Percentiles rank a stretch among this genome's conserved stretches.
phyloP scores from a whole-genome alignment of 768 basidiomycete species.

The Leccinum variicolor region DNA sequence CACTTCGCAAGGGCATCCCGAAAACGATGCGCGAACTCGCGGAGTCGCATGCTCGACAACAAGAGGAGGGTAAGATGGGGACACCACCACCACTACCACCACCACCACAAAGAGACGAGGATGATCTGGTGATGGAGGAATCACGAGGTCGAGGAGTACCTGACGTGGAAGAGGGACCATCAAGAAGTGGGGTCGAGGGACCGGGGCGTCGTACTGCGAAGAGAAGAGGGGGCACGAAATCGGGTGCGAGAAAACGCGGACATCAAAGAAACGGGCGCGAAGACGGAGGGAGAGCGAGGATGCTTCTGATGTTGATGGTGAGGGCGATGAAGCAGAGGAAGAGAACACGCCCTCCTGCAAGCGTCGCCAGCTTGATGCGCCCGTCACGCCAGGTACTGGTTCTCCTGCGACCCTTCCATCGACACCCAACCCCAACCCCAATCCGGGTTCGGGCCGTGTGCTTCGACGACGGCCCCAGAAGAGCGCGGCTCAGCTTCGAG shows the following conservation, averaged over 20 bases:
- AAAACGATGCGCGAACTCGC: constrained; percentile 69
- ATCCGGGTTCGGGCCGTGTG: constrained; percentile 41
- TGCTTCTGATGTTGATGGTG: constrained; percentile 22
- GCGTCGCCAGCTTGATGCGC: constrained; percentile 29
- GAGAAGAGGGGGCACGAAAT: neutral
- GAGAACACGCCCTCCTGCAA: constrained; percentile 23
- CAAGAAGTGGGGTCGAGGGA: neutral
- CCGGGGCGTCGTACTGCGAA: constrained; percentile 10
- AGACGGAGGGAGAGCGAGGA: constrained; percentile 22
- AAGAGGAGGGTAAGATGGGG: neutral
- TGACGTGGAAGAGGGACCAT: constrained; percentile 3
- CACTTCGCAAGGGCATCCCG: constrained; percentile 29
- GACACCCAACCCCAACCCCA: constrained; percentile 4
- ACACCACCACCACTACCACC: constrained; percentile 29
- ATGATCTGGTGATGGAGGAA: neutral
- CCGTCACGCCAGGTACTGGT: constrained; percentile 1
- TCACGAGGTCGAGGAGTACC: neutral
- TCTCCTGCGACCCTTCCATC: neutral
- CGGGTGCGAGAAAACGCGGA: constrained; percentile 8
- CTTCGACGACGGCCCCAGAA: constrained; percentile 60
- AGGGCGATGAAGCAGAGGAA: constrained; percentile 7
- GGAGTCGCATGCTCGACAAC: constrained; percentile 28
- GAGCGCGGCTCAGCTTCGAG: constrained; percentile 43
- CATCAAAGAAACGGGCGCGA: constrained; percentile 25
- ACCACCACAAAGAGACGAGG: constrained; percentile 14